Evolutionary conservation across 176 grass and related monocot genomes (phyloP).

Genomic region (Zea mays): Zm-B73-REFERENCE-NAM-5.0 NC_050100.1:76667001-76667500

Average conservation of each 20-base stretch:
- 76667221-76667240: slow-evolving; percentile 61
- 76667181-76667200: too few relatives aligned
- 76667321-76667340: slow-evolving; percentile 89
- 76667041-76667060: too few relatives aligned
- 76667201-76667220: slow-evolving; percentile 1
- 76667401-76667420: slow-evolving; percentile 16
- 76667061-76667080: too few relatives aligned
- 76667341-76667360: slow-evolving; percentile 80
- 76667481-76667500: not conserved
- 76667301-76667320: slow-evolving; percentile 94
- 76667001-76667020: too few relatives aligned
- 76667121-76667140: too few relatives aligned
- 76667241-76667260: slow-evolving; percentile 92
- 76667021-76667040: too few relatives aligned
- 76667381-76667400: slow-evolving; percentile 48
- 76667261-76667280: slow-evolving; percentile 71
- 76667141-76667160: too few relatives aligned
- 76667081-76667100: too few relatives aligned
- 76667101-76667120: too few relatives aligned
- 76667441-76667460: not conserved
- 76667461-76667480: not conserved
- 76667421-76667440: not conserved
- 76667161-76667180: too few relatives aligned
- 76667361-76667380: slow-evolving; percentile 70
- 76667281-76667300: slow-evolving; percentile 92